Evolutionary conservation across 2,329 filamentous ascomycete species (phyloP), one percentile per base, ranked within the genome.

Genomic region (Aspergillus brunneoviolaceus): DNA sequence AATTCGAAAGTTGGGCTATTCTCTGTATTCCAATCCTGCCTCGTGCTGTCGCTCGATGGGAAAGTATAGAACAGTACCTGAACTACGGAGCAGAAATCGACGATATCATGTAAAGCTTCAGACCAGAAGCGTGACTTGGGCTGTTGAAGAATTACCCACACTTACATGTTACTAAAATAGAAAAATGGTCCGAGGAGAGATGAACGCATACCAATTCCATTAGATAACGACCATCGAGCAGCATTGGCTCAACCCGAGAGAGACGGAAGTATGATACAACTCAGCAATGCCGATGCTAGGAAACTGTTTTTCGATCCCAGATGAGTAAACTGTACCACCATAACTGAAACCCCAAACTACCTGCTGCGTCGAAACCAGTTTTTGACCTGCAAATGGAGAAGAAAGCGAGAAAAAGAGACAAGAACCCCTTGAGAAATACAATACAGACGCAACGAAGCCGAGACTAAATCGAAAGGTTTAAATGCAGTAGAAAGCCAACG

Each of bases 391-490:
- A 45, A 45, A 45, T 16, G 14, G 16, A 19, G 14, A 19, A 19
- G 6, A 16, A 7, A 45, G 33, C 11, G 27, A 7, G 7, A 29
- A 29, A 29, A 9, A 23, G 23, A 23, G 23, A 23, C 23, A 29
- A 29, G 27, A 29, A 9, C 27, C 27, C 27, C 39, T 19, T 45
- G 39, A 14, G 12, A 45, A 19, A 16, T 45, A 45, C 39, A 45
- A 45, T 45, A 45, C 39, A 45, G 14, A 45, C 54, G 33, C 33
- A 35, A 57, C 63, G 42, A 45, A 55, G 58, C 49, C 21, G 33
- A 19, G 55, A 50, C 5, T 16, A 19, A 45, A 45, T 45, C 16
- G 16, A 45, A 45, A 19, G 16, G 49, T 35, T 45, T n/a, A 23
- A 54, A 23, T 14, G 54, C 35, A 55, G 31, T 27, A 29, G 53